Evolutionary conservation across 1,284 basidiomycete genomes (phyloP).

Genomic region (Hymenochaete sp.): DNA sequence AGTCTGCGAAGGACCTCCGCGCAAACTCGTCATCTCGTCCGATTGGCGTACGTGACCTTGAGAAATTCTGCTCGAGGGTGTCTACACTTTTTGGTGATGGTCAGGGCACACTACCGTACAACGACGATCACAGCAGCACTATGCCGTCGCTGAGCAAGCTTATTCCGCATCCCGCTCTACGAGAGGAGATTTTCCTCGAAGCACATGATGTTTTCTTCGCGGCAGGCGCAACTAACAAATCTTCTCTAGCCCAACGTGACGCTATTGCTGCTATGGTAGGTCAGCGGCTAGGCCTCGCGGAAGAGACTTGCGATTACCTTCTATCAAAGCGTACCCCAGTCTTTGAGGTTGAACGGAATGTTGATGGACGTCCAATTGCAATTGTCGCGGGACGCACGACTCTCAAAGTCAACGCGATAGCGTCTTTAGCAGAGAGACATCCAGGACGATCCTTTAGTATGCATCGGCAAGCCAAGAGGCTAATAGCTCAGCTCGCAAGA

Average conservation of each 20-base stretch:
- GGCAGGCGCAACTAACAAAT: conserved; percentile 44
- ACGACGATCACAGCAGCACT: conserved; percentile 27
- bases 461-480: conserved; percentile 75
- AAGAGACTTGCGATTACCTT: conserved; percentile 49
- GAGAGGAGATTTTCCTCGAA: conserved; percentile 89
- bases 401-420: conserved; percentile 37
- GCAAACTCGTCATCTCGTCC: conserved; percentile 44
- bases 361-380: conserved; percentile 48
- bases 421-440: conserved; percentile 29
- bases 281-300: conserved; percentile 56
- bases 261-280: conserved; percentile 48
- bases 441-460: conserved; percentile 71
- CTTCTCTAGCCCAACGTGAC: conserved; percentile 44
- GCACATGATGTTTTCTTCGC: conserved; percentile 92
- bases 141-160: conserved; percentile 32
- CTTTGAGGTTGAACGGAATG: conserved; percentile 61
- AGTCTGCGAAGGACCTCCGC: conserved; percentile 40
- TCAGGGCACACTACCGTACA: background rate
- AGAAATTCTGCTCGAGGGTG: conserved; percentile 81
- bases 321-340: conserved; percentile 54
- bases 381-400: conserved; percentile 50
- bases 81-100: conserved; percentile 33
- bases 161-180: conserved; percentile 69
- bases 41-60: conserved; percentile 78
- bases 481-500: conserved; percentile 79